Base-by-base conservation (phyloP, 768 basidiomycete species). In the Clitopilus passeckerianus region DNA sequence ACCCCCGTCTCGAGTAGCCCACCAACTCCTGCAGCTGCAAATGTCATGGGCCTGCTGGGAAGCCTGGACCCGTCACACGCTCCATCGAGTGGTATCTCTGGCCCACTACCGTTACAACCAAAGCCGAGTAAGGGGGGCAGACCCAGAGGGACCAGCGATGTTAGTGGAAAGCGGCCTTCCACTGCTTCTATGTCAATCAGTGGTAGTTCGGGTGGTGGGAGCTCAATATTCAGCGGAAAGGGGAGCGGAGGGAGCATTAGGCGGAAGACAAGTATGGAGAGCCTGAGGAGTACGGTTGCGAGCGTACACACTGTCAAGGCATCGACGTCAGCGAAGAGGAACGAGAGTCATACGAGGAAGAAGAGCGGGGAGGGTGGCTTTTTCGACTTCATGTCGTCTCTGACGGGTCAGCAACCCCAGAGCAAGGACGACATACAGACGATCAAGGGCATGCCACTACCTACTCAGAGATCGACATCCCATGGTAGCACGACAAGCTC, bases 371-470 rank as follows among this genome's bases (percentile, higher is more conserved):
- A 66, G 10, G 30, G 54, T 43, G 61, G 34, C 20, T 61, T 63
- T 5, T 35, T 54, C 55, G 64, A 65, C 5, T 59, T 61, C 20
- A 57, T 65, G 18, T 53, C 64, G 34, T 59, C 20, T 10, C 30
- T 63, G 35, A 57, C 61, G 34, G 53, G 14, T 27, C 52, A 41
- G n/a, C 57, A 43, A 16, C 27, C 27, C 7, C 52, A 24, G 10
- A n/a, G 23, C 1, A 20, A 58, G 14, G 52, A 61, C 6, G 53
- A 57, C 15, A 57, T 77, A 16, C 71, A 77, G 9, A 77, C 82
- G 34, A 76, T 73, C 65, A 83, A 84, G 74, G 82, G 84, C 57
- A 82, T 82, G 76, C 80, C 82, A 0, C 63, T 77, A 9, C 67
- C 71, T 34, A 56, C 62, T 2, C 67, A 64, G 18, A 61, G 59